These are phyloP conservation scores for Sordariomycetes sp. DNA, from an alignment of 2,329 filamentous ascomycete genomes.

Conservation along the genomic window DNA sequence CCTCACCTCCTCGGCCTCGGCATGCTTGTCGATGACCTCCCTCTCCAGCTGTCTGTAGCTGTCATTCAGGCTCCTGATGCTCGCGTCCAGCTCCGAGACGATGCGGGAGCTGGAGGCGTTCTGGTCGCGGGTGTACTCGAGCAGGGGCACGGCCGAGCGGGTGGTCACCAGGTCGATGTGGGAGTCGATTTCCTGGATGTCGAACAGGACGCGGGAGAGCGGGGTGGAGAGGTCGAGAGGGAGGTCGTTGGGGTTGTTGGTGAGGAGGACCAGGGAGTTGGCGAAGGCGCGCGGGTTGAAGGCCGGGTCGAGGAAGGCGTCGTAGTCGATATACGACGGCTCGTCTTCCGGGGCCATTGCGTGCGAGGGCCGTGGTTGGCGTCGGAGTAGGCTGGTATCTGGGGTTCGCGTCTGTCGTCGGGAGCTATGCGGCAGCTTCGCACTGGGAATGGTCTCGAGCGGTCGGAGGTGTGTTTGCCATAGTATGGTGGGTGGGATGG, in stretches of 20 bases:
- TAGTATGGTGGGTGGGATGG: not conserved
- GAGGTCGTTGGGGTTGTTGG: slow-evolving; percentile 84
- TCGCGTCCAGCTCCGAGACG: slow-evolving; percentile 64
- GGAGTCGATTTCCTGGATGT: slow-evolving; percentile 92
- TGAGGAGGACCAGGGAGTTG: slow-evolving; percentile 77
- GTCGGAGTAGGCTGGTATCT: not conserved
- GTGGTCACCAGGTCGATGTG: slow-evolving; percentile 88
- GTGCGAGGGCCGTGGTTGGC: not conserved
- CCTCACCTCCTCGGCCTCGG: slow-evolving; percentile 73
- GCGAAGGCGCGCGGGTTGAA: slow-evolving; percentile 80
- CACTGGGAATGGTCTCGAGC: not conserved
- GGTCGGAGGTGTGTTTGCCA: not conserved
- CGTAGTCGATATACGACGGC: slow-evolving; percentile 90
- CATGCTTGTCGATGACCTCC: slow-evolving; percentile 78
- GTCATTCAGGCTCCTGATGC: slow-evolving; percentile 70
- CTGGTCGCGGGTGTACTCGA: slow-evolving; percentile 67
- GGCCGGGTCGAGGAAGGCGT: slow-evolving; percentile 71
- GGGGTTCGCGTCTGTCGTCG: not conserved
- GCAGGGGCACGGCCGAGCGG: slow-evolving; percentile 68
- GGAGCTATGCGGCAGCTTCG: not conserved
- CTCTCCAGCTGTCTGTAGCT: slow-evolving; percentile 78
- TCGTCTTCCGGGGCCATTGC: slow-evolving; percentile 36
- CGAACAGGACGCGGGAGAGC: slow-evolving; percentile 86
- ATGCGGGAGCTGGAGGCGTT: slow-evolving; percentile 63
- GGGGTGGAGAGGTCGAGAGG: slow-evolving; percentile 90